Base-by-base conservation (phyloP, 768 basidiomycete species). In the Naganishia randhawae region DNA sequence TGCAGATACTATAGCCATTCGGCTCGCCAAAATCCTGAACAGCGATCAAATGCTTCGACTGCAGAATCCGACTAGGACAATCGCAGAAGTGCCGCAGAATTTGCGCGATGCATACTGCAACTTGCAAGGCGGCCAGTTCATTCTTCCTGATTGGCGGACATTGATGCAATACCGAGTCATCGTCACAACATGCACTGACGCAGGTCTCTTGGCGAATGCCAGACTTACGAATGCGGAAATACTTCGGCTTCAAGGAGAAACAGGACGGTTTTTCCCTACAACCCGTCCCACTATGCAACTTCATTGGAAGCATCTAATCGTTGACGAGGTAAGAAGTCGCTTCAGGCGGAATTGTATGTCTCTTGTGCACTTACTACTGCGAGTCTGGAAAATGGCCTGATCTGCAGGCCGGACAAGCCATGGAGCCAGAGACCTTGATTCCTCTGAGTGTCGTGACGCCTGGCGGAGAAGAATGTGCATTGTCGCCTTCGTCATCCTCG, bases 291-390 rank as follows among this genome's bases (percentile, higher is more conserved):
- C 5, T 32, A 41, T 22, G 50, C 33, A 29, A 4, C 75, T 73
- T 19, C 80, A 81, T 65, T 81, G 80, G 75, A 76, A 76, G 5
- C 79, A 78, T 71, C 75, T 81, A 14, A 66, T 81, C 10, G 65
- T 81, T 27, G 81, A 81, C 69, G 81, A 81, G 70, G 76, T 76
- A 50, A 57, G 74, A 6, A 22, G 0, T 50, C 57, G 14, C 32
- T 8, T 31, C 6, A 29, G 32, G 27, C 17, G 50, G 8, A 14
- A 22, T 54, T 62, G 3, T 11, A 4, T 17, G 5, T 52, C 13
- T 22, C 29, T 10, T 61, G n/a, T n/a, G n/a, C n/a, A 16, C 11
- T 16, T 31, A 31, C 19, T 11, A 7, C 16, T 7, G 8, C 35
- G 1, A 45, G 4, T 29, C 10, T 11, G 32, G 9, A 42, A 27